Base-by-base conservation (phyloP, 2,329 filamentous ascomycete species). In the Alternaria burnsii region DNA sequence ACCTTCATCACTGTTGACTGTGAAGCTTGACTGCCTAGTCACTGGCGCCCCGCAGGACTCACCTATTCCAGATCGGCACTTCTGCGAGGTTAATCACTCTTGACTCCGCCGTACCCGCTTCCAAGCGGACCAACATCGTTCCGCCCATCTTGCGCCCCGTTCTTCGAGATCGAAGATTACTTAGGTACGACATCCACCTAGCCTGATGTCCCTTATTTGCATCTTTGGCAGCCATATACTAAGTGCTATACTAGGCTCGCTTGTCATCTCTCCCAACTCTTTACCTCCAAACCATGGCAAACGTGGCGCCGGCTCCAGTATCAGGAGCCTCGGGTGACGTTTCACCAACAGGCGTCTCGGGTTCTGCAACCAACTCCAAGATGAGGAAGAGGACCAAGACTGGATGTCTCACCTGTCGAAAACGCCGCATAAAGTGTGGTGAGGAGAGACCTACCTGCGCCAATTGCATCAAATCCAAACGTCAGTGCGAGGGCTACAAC, bases 401-500 rank as follows among this genome's bases (percentile, higher is more conserved):
- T 2, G 94, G 94, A 14, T 97, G 94, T 76, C 81, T 97, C 62
- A 97, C 95, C 59, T 99, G 95, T 80, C 91, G 95, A 65, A 94
- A 92, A 80, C 90, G 95, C 54, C 91, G 95, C 64, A 98, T 99
- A 80, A 99, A 98, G 80, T 99, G 95, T 78, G 95, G 95, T 63
- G 95, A 98, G 78, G 92, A 93, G 71, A 87, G 90, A 51, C 92
- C 92, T 26, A 90, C 86, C 28, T 95, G 92, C 79, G 88, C 86
- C 72, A 96, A 96, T 74, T 96, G 92, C 80, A 88, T 91, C 81
- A 95, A 94, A 74, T 94, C 91, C 18, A 94, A 94, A 78, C 86
- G 92, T 14, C 84, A 88, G 67, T 96, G 92, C 76, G 91, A 95
- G 77, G 92, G 92, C 54, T 95, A 95, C 77, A 93, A 88, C 68